These are phyloP conservation scores for Carex littledalei DNA, from an alignment of 176 grass and related monocot genomes.

Conservation along the genomic window DNA sequence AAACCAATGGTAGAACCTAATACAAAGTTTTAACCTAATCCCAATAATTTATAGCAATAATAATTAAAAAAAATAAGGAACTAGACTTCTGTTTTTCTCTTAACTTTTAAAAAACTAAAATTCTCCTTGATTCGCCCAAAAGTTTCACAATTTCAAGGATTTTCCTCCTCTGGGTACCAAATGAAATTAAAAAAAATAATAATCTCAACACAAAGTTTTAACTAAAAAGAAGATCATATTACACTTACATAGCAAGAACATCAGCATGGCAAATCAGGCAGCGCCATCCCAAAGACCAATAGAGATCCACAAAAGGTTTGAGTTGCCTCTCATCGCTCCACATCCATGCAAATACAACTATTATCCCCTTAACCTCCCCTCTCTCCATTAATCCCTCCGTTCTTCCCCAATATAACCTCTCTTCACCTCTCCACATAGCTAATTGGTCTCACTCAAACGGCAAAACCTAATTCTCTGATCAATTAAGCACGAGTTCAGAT, in stretches of 20 bases:
- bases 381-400: slow-evolving; percentile 30
- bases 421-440: slow-evolving; percentile 71
- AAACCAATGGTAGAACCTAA: not conserved
- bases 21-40: not conserved
- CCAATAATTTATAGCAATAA: not conserved
- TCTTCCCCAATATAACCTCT: slow-evolving; percentile 65
- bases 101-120: not conserved
- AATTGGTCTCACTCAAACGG: not conserved
- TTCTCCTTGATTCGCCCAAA: not conserved
- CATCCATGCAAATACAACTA: slow-evolving; percentile 73
- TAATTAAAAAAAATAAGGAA: not conserved
- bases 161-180: not conserved
- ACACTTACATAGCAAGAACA: slow-evolving; percentile 69
- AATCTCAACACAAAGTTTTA: not conserved
- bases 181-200: not conserved
- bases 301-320: slow-evolving; percentile 71
- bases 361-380: slow-evolving; percentile 42
- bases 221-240: not conserved
- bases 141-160: not conserved
- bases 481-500: slow-evolving; percentile 18
- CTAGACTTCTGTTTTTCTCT: not conserved
- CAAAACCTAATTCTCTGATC: not conserved
- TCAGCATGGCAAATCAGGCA: slow-evolving; percentile 86
- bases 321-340: slow-evolving; percentile 84
- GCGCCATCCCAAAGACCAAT: slow-evolving; percentile 78